Base-by-base conservation (phyloP, 805 yeast genomes). In the Wickerhamomyces mucosus region DNA sequence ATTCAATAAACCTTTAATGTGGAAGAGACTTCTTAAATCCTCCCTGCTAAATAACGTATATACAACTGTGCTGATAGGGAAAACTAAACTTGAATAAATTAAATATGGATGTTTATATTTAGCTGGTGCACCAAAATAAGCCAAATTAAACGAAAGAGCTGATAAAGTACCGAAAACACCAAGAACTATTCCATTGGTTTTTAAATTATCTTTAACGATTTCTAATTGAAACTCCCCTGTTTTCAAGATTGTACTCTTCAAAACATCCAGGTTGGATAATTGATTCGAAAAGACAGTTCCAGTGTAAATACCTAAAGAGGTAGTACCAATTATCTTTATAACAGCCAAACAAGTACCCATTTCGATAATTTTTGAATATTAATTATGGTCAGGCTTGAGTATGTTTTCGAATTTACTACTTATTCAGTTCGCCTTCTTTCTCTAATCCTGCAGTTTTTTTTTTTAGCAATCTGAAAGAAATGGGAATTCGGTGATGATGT, bases 71-170 rank as follows among this genome's bases (percentile, higher is more conserved):
- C 43, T 33, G 5, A 49, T 13, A 16, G 54, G 54, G 36, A 43
- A 43, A 6, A 49, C 46, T 28, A 49, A 37, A 4, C 50, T 41
- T 5, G 54, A 40, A 27, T 81, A 81, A 11, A 81, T 47, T 47
- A 81, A 64, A 50, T 80, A 81, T 15, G 92, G 92, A 54, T 81
- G 94, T 52, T 71, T 71, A 34, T 67, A 75, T 22, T 59, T 49
- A 5, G 53, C 42, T 15, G 82, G 73, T 1, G 85, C 73, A 29
- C 65, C 63, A 30, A 57, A 58, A 48, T 65, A 80, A n/a, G 79
- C 77, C 39, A 66, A 41, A 20, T 63, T 56, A 42, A 80, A 74
- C 30, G 74, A 58, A 21, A 61, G 53, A 2, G 78, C 44, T 7
- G 79, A 64, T 16, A 74, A 26, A 4, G 67, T 48, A 13, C 76